Percentiles rank a stretch among this genome's conserved stretches.
Conservation (phyloP, 495 filamentous ascomycete genomes). For the Friedmanniomyces simplex region DNA sequence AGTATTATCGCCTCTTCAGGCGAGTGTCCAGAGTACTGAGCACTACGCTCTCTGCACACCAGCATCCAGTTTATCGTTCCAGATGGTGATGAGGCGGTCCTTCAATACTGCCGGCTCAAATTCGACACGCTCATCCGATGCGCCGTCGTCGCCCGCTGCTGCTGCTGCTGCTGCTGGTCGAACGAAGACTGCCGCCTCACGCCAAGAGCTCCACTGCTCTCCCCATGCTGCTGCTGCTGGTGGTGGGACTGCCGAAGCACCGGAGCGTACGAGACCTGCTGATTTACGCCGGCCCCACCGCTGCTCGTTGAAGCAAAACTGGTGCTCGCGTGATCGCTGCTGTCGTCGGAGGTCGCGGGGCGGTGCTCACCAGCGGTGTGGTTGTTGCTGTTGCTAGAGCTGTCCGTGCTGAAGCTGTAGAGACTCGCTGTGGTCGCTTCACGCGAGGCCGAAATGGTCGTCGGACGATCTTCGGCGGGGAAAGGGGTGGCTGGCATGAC, state of each 20-base stretch:
- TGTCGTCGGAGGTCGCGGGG: neutral
- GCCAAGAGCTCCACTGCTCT: neutral
- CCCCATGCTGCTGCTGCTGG: too few relatives aligned
- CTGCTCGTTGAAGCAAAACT: neutral
- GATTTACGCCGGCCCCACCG: neutral
- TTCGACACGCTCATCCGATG: slow-evolving; percentile 13
- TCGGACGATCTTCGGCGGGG: neutral
- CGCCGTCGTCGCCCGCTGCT: neutral
- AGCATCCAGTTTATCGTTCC: too few relatives aligned
- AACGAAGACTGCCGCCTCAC: slow-evolving; percentile 15
- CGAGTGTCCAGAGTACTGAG: too few relatives aligned
- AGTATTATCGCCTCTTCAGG: too few relatives aligned
- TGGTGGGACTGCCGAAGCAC: neutral
- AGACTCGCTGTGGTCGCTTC: slow-evolving; percentile 10
- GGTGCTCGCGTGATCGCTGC: slow-evolving; percentile 1
- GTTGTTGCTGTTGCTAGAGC: neutral
- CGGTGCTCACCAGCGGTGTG: neutral
- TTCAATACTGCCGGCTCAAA: slow-evolving; percentile 9
- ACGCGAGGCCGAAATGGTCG: neutral
- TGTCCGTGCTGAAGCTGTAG: slow-evolving; percentile 12
- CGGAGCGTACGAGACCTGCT: neutral
- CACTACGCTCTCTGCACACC: too few relatives aligned
- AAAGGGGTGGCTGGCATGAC: neutral
- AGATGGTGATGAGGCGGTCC: neutral
- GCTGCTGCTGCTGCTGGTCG: slow-evolving; percentile 1